Evolutionary conservation across 345 rosid genomes (phyloP).

Genomic region (Populus davidiana): DNA sequence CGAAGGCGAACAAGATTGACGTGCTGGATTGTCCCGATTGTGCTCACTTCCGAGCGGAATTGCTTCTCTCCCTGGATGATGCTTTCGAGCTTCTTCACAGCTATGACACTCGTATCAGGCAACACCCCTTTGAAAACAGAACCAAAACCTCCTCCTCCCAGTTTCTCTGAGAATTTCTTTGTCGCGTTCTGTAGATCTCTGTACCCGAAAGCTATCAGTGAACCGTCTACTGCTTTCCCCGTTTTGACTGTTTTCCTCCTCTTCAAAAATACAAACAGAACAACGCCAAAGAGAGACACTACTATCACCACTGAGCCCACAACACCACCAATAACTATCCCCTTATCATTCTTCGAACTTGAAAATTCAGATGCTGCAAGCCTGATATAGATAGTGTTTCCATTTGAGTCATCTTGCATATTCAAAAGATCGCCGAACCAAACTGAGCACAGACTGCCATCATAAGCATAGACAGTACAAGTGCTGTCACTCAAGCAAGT

Average conservation of each 20-base stretch:
- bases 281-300: constrained; percentile 32
- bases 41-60: too few relatives aligned
- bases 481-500: constrained; percentile 51
- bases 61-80: too few relatives aligned
- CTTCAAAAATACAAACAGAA: constrained; percentile 24
- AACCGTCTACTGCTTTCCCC: constrained; percentile 50
- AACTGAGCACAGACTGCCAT: constrained; percentile 35
- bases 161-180: constrained; percentile 65
- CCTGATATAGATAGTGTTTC: constrained; percentile 40
- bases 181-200: constrained; percentile 65
- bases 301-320: too few relatives aligned
- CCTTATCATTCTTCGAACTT: constrained; percentile 31
- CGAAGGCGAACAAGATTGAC: too few relatives aligned
- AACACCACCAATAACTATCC: constrained; percentile 36
- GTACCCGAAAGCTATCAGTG: constrained; percentile 61
- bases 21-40: too few relatives aligned
- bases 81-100: constrained; percentile 79
- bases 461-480: constrained; percentile 63
- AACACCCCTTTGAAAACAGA: constrained; percentile 76
- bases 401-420: constrained; percentile 32
- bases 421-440: constrained; percentile 57
- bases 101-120: constrained; percentile 60
- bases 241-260: constrained; percentile 28
- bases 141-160: constrained; percentile 92
- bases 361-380: constrained; percentile 70